Evolutionary conservation across 169 alveolate species (phyloP).

Genomic region (Plasmodium billcollinsi): DNA sequence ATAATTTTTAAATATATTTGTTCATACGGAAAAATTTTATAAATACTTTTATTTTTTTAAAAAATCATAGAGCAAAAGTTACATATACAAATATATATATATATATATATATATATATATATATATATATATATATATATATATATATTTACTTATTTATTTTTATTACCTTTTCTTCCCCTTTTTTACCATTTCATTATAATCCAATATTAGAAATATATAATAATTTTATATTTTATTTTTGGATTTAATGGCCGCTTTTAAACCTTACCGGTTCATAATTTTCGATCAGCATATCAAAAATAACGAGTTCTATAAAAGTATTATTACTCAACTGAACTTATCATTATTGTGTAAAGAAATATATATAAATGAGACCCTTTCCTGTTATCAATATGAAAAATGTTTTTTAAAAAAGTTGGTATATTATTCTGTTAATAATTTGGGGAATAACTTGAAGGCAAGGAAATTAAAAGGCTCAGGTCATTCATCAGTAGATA

Average conservation of each 20-base stretch:
- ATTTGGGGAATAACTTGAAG: constrained; percentile 17
- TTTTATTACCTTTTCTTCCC: neutral
- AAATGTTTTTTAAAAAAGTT: constrained; percentile 25
- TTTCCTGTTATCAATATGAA: constrained; percentile 29
- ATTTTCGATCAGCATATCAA: constrained; percentile 29
- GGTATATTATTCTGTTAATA: constrained; percentile 24
- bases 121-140: too few species aligned
- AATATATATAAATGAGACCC: constrained; percentile 45
- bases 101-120: too few species aligned
- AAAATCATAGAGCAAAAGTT: too few species aligned
- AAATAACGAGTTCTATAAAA: constrained; percentile 22
- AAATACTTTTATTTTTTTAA: too few species aligned
- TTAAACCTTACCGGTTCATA: constrained; percentile 65
- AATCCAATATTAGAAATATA: neutral
- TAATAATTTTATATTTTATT: neutral
- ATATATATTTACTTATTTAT: neutral
- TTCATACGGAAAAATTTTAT: too few species aligned
- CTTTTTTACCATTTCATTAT: constrained; percentile 2
- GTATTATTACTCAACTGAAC: constrained; percentile 33
- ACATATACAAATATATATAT: too few species aligned
- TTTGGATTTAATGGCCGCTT: constrained; percentile 42
- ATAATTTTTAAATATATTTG: too few species aligned
- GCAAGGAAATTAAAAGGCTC: neutral
- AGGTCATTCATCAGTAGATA: too few species aligned
- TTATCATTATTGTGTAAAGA: constrained; percentile 65